Conservation (phyloP, 2,329 filamentous ascomycete genomes). For the Whalleya microplaca region DNA sequence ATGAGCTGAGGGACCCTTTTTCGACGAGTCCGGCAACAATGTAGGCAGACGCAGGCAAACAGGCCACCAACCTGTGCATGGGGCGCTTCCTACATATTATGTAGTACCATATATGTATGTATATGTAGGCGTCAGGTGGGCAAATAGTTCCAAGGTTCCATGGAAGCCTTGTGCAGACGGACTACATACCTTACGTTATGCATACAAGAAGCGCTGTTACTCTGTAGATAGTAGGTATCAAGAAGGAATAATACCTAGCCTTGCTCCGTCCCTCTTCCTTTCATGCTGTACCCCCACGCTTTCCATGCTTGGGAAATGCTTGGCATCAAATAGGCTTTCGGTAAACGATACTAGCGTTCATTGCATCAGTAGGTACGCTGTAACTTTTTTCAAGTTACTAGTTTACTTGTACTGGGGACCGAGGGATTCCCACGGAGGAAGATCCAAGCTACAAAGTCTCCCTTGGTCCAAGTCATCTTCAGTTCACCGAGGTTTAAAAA, state of each 20-base stretch:
- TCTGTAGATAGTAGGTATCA: no score
- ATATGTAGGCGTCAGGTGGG: neutral
- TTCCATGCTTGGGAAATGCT: slow-evolving; percentile 12
- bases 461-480: slow-evolving; percentile 1
- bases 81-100: no score
- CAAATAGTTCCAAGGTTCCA: neutral
- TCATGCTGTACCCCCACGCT: slow-evolving; percentile 21
- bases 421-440: slow-evolving; percentile 13
- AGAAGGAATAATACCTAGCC: slow-evolving; percentile 9
- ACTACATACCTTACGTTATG: no score
- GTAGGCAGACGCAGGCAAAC: no score
- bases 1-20: neutral
- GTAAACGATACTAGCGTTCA: slow-evolving; percentile 22
- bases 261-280: slow-evolving; percentile 4
- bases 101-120: no score
- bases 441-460: neutral
- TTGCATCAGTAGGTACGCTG: slow-evolving; percentile 23
- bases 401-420: slow-evolving; percentile 1
- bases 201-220: no score
- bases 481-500: slow-evolving; percentile 14
- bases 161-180: neutral
- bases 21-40: neutral
- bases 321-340: slow-evolving; percentile 21
- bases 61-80: no score
- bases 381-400: slow-evolving; percentile 11